A percentile compares a stretch with the other conserved stretches of the same genome.
Conservation (phyloP, 345 rosid genomes). For the Melastoma malabathricum region DNA sequence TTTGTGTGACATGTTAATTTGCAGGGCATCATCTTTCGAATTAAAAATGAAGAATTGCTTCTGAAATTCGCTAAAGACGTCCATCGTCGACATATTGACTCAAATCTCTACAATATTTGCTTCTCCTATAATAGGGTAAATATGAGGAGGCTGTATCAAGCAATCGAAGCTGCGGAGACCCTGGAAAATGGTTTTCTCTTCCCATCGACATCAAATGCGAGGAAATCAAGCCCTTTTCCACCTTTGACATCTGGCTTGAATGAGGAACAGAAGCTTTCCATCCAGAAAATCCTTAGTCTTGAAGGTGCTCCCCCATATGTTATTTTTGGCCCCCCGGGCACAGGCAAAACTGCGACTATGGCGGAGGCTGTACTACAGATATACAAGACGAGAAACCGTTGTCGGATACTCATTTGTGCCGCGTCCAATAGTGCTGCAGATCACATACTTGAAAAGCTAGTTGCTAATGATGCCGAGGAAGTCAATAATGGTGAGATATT, state of each 20-base stretch:
- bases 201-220: conserved; percentile 20
- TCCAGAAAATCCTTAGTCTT: conserved; percentile 40
- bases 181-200: conserved; percentile 30
- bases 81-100: conserved; percentile 18
- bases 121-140: conserved; percentile 30
- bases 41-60: conserved; percentile 48
- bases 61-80: conserved; percentile 23
- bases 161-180: conserved; percentile 28
- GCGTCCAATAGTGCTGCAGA: conserved; percentile 65
- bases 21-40: conserved; percentile 39
- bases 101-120: conserved; percentile 18
- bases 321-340: conserved; percentile 61
- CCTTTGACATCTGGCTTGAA: conserved; percentile 26
- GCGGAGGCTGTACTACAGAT: conserved; percentile 47
- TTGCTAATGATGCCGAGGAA: conserved; percentile 13
- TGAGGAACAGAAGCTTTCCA: conserved; percentile 35
- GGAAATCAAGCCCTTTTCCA: conserved; percentile 13
- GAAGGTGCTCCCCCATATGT: conserved; percentile 48
- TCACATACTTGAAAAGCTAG: conserved; percentile 35
- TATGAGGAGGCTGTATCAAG: conserved; percentile 45
- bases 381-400: conserved; percentile 12
- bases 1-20: neutral
- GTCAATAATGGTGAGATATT: conserved; percentile 36
- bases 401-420: conserved; percentile 42
- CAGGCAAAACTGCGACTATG: conserved; percentile 48